Base-by-base conservation (phyloP, 371 early-diverging fungal genomes). In the Mucor piriformis region DNA sequence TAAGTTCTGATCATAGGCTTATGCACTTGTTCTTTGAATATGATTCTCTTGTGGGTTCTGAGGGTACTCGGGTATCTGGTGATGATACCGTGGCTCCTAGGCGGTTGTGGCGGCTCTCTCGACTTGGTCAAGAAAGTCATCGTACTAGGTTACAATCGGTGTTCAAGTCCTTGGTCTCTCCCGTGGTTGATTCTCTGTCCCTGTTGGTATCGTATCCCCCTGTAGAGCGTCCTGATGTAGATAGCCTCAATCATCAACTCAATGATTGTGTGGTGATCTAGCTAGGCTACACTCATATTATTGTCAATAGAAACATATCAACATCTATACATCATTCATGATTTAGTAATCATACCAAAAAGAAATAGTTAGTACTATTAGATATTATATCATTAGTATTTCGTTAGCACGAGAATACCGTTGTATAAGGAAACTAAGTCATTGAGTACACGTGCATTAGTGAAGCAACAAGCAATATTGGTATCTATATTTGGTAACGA, bases 1-100 rank as follows among this genome's bases (percentile, higher is more conserved):
- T 57, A 6, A 32, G 58, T 6, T 60, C 61, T 34, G 61, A 60
- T 38, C 54, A 60, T 37, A n/a, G 61, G 13, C 46, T 55, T 7
- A 50, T 59, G 35, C 2, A 15, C 2, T 24, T 56, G 12, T 42
- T 50, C 1, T 56, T 38, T 55, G 44, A 6, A 5, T 33, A 48
- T 35, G 32, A 5, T 32, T 24, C 46, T 23, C 3, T 11, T 37
- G 8, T 4, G 37, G 37, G 37, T 13, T 37, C 37, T 37, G n/a
- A 11, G n/a, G 46, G 25, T 24, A 13, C 4, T 37, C 3, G 37
- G n/a, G 46, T 4, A 11, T 24, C 46, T 46, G 46, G 46, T 46
- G 6, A 24, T 20, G 21, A 21, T 24, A 13, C 18, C 13, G 1
- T 51, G n/a, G 42, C 52, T 23, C 55, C 44, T 6, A n/a, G 55